These are phyloP conservation scores for Calocera viscosa DNA, from an alignment of 768 basidiomycete genomes.

Conservation along the genomic window DNA sequence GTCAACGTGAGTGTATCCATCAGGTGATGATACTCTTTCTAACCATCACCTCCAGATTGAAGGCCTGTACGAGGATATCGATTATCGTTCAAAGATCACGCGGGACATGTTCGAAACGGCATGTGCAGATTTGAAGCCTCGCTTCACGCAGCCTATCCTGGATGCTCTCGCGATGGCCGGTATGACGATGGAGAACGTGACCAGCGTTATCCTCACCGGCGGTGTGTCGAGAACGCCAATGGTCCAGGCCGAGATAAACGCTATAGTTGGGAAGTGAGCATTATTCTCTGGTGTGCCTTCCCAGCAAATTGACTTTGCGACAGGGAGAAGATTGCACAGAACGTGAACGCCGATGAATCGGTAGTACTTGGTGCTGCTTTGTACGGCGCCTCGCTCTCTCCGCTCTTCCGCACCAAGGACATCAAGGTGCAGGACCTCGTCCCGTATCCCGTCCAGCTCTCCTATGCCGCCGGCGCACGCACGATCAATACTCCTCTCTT, in stretches of 20 bases:
- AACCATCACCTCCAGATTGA: conserved; percentile 47
- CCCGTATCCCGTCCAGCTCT: conserved; percentile 63
- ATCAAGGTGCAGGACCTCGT: conserved; percentile 70
- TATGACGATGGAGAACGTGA: conserved; percentile 55
- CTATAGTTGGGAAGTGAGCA: conserved; percentile 64
- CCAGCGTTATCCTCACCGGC: conserved; percentile 86
- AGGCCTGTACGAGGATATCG: conserved; percentile 78
- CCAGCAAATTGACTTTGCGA: not conserved
- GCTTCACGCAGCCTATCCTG: conserved; percentile 57
- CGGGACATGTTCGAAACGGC: conserved; percentile 66
- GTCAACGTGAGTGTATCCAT: conserved; percentile 44
- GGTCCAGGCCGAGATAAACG: conserved; percentile 71
- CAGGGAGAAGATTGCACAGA: conserved; percentile 76
- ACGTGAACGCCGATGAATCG: conserved; percentile 95
- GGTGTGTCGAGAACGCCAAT: conserved; percentile 84
- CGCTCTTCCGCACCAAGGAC: conserved; percentile 90
- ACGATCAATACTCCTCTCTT: conserved; percentile 69
- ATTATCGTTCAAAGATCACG: conserved; percentile 69
- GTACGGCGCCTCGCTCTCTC: conserved; percentile 75
- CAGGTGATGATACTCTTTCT: not conserved
- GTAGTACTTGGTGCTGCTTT: conserved; percentile 86
- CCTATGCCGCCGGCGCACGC: conserved; percentile 57
- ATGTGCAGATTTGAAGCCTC: conserved; percentile 50
- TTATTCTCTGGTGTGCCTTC: not conserved
- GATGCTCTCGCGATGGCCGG: conserved; percentile 59